Percentiles rank a stretch among this genome's conserved stretches.
phyloP scores from a whole-genome alignment of 2,329 filamentous ascomycete genomes.

The Cercospora zeae-maydis region DNA sequence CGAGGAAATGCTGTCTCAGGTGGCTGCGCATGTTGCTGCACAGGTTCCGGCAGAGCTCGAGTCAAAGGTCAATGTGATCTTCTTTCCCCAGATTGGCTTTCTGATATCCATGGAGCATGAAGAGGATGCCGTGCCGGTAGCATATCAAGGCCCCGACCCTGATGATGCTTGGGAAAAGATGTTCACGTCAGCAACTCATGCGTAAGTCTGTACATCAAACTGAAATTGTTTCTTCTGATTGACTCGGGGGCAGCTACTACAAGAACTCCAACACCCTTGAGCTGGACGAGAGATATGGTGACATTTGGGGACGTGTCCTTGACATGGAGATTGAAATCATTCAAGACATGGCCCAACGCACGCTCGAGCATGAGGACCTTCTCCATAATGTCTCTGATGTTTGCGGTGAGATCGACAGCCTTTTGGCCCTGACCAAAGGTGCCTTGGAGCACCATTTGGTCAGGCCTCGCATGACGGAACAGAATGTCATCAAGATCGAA shows the following conservation, averaged over 20 bases:
- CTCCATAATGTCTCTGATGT: constrained; percentile 70
- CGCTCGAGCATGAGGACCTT: constrained; percentile 65
- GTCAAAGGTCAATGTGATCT: constrained; percentile 69
- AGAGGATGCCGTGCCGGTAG: constrained; percentile 53
- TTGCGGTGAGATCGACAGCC: constrained; percentile 81
- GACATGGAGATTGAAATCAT: constrained; percentile 88
- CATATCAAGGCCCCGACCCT: constrained; percentile 55
- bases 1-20: constrained; percentile 65
- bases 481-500: constrained; percentile 69
- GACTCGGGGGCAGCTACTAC: constrained; percentile 58
- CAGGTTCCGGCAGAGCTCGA: constrained; percentile 59
- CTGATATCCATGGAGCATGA: constrained; percentile 70
- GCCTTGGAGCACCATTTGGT: constrained; percentile 70
- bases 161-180: constrained; percentile 70
- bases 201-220: constrained; percentile 28
- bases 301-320: constrained; percentile 79
- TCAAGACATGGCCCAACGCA: constrained; percentile 66
- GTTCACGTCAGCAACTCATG: constrained; percentile 64
- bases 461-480: constrained; percentile 64
- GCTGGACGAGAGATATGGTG: constrained; percentile 76
- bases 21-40: constrained; percentile 61
- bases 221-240: not conserved
- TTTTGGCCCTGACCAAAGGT: constrained; percentile 74
- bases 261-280: constrained; percentile 79
- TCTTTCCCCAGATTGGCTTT: constrained; percentile 89